These are phyloP conservation scores for Carex cristatella DNA, from an alignment of 176 grass and related monocot genomes.

Conservation along the genomic window DNA sequence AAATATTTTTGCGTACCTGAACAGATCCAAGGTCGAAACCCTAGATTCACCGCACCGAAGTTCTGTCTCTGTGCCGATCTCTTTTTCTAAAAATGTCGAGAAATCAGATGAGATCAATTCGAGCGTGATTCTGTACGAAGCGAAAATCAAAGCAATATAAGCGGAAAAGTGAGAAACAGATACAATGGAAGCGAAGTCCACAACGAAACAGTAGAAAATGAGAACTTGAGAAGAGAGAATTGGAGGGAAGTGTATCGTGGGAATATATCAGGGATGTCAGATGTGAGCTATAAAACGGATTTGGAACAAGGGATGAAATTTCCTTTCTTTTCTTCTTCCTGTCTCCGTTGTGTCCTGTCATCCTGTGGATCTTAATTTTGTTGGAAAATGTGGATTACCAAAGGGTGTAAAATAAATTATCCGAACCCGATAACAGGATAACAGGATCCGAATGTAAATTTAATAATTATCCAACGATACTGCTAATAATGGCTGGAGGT, in stretches of 20 bases:
- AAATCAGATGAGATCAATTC: conserved; percentile 4
- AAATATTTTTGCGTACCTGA: background rate
- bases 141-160: background rate
- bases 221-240: conserved; percentile 9
- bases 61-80: background rate
- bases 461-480: background rate
- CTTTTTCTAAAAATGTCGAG: background rate
- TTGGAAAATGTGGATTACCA: background rate
- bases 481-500: background rate
- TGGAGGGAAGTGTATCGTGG: conserved; percentile 14
- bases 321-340: background rate
- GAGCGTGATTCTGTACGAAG: background rate
- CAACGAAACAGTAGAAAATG: background rate
- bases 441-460: background rate
- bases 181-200: background rate
- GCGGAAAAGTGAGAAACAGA: background rate
- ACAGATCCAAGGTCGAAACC: conserved; percentile 23
- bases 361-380: background rate
- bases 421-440: background rate
- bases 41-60: conserved; percentile 4
- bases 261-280: background rate
- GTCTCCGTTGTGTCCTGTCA: background rate
- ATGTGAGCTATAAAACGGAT: background rate
- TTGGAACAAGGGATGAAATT: background rate
- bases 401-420: background rate